A percentile compares a stretch with the other conserved stretches of the same genome.
Evolutionary conservation across 441 rosid species (phyloP).

Genomic region (Corymbia citriodora): DNA sequence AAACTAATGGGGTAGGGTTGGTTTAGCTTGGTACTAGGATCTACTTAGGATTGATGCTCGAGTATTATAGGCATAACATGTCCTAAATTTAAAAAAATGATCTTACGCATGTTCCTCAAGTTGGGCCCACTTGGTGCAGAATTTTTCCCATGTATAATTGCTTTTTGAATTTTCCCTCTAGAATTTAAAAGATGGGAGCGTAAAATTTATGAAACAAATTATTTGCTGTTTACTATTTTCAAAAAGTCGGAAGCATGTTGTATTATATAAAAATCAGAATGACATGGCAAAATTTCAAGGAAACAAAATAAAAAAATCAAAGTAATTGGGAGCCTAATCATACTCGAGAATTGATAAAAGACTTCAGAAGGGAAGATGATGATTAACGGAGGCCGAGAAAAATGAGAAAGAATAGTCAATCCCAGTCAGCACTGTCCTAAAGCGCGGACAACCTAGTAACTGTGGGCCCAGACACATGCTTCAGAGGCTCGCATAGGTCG

Average conservation of each 20-base stretch:
- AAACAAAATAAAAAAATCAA: not conserved
- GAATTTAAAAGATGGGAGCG: not conserved
- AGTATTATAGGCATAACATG: not conserved
- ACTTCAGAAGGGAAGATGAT: not conserved
- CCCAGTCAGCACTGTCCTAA: not conserved
- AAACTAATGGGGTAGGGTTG: not conserved
- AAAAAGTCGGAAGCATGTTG: not conserved
- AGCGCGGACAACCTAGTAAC: not conserved
- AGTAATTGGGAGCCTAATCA: not conserved
- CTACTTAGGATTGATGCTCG: accelerated
- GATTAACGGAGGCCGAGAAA: not conserved
- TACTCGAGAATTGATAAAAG: not conserved
- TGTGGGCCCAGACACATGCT: not conserved
- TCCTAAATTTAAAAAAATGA: not conserved
- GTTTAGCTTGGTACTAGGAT: not conserved
- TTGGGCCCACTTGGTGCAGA: not conserved
- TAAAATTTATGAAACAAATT: not conserved
- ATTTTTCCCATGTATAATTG: not conserved
- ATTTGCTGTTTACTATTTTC: not conserved
- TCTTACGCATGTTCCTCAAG: not conserved
- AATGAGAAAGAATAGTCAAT: not conserved
- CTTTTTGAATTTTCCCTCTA: not conserved
- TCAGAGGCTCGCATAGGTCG: not conserved
- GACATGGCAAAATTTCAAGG: not conserved
- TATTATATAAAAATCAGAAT: not conserved